These are phyloP conservation scores for Skeletonema costatum DNA, from an alignment of 108 stramenopile species.

Conservation along the genomic window DNA sequence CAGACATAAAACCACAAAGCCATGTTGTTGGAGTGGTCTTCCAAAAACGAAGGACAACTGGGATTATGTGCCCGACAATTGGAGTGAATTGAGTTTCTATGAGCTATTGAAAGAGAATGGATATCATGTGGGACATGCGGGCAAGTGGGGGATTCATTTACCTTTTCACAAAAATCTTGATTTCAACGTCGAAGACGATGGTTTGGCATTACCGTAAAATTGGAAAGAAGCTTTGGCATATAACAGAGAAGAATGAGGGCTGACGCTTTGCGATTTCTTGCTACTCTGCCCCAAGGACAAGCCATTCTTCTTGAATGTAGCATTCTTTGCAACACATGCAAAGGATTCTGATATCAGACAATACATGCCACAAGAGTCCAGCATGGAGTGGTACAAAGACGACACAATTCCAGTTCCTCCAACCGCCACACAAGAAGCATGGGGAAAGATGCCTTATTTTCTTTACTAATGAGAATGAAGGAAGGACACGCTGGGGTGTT, in stretches of 20 bases:
- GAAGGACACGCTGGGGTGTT: constrained; percentile 54
- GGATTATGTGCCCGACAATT: constrained; percentile 25
- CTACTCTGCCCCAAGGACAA: constrained; percentile 59
- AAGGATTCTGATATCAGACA: constrained; percentile 38
- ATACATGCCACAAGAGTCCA: constrained; percentile 56
- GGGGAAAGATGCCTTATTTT: constrained; percentile 55
- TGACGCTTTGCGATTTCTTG: constrained; percentile 65
- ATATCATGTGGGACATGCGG: constrained; percentile 69
- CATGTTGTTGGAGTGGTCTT: constrained; percentile 45
- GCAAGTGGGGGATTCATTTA: constrained; percentile 57
- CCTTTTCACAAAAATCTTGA: constrained; percentile 29
- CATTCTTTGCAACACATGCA: constrained; percentile 81
- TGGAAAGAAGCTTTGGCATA: constrained; percentile 44
- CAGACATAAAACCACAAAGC: constrained; percentile 52
- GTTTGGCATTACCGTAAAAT: constrained; percentile 42
- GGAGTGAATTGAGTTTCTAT: constrained; percentile 42
- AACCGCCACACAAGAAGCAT: constrained; percentile 43
- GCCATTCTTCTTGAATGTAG: constrained; percentile 70
- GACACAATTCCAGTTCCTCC: constrained; percentile 58
- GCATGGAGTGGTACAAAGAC: constrained; percentile 53
- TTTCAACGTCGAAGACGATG: constrained; percentile 51
- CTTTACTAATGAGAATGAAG: constrained; percentile 66
- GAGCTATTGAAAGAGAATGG: constrained; percentile 25
- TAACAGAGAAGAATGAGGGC: constrained; percentile 69
- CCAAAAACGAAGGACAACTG: constrained; percentile 19